Conservation (phyloP, 345 rosid species). For the Clarkia xantiana region DNA sequence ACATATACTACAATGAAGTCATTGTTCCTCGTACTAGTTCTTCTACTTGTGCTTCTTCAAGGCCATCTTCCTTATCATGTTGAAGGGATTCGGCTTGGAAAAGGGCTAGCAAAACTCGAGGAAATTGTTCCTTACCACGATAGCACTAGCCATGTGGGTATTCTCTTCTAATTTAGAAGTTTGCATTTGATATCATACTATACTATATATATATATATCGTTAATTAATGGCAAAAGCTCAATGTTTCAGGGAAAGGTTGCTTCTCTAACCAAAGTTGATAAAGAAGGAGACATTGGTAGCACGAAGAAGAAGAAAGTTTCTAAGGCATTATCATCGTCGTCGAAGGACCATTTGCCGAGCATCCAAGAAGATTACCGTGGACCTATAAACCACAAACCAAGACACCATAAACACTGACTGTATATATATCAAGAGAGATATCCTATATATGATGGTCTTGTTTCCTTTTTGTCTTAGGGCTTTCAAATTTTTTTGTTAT, state of each 20-base stretch:
- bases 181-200: background rate
- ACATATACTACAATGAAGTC: background rate
- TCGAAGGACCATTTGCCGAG: constrained; percentile 22
- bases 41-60: constrained; percentile 8
- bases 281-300: background rate
- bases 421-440: too few relatives aligned
- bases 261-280: constrained; percentile 3
- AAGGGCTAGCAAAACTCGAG: background rate
- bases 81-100: constrained; percentile 10
- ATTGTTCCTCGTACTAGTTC: background rate
- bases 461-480: background rate
- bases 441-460: background rate
- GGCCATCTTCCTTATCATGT: constrained; percentile 4
- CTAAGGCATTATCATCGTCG: constrained; percentile 6
- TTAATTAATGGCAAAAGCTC: background rate
- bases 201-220: too few relatives aligned
- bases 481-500: too few relatives aligned
- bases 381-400: constrained; percentile 44
- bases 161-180: background rate
- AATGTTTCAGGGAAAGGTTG: background rate
- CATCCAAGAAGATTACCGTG: constrained; percentile 52
- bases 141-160: constrained; percentile 5
- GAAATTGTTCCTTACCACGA: background rate
- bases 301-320: constrained; percentile 8
- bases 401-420: constrained; percentile 28